These are phyloP conservation scores for Emiliania huxleyi DNA, from an alignment of 78 protist species.

Conservation along the genomic window DNA sequence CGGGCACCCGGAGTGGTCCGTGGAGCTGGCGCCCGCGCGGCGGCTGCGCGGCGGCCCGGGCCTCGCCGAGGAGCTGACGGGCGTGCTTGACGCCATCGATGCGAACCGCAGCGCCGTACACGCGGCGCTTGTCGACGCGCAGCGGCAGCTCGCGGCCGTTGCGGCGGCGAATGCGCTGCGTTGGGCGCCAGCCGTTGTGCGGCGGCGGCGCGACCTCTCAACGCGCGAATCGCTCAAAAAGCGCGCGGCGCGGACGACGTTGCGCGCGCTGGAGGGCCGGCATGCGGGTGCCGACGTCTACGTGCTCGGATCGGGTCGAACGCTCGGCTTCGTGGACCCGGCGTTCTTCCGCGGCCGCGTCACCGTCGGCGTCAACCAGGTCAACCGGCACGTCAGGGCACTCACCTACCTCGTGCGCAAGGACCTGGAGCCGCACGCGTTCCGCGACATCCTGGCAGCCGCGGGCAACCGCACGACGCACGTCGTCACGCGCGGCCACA, in stretches of 20 bases:
- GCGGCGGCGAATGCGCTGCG: too few species aligned
- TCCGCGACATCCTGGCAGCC: background rate
- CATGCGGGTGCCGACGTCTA: too few species aligned
- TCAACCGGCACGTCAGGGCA: background rate
- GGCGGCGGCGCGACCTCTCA: too few species aligned
- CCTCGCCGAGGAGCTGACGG: background rate
- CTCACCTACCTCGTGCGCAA: background rate
- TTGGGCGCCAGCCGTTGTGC: too few species aligned
- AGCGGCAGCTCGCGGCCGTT: too few species aligned
- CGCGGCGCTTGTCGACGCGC: too few species aligned
- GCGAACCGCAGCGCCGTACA: too few species aligned
- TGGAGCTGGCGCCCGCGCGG: background rate
- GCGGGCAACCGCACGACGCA: background rate
- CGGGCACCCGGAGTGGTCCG: background rate
- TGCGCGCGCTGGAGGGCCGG: too few species aligned
- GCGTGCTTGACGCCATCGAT: background rate
- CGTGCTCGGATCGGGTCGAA: too few species aligned
- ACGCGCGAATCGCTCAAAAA: too few species aligned
- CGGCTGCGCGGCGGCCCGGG: background rate
- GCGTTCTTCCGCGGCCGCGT: background rate
- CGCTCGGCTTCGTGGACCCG: too few species aligned
- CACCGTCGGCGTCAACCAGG: background rate
- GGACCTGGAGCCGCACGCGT: background rate
- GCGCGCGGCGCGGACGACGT: too few species aligned
- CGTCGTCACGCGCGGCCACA: background rate